A percentile compares a stretch with the other conserved stretches of the same genome.
Conservation (phyloP, 1,284 basidiomycete species). For the Pyrrhoderma lamaoense region DNA sequence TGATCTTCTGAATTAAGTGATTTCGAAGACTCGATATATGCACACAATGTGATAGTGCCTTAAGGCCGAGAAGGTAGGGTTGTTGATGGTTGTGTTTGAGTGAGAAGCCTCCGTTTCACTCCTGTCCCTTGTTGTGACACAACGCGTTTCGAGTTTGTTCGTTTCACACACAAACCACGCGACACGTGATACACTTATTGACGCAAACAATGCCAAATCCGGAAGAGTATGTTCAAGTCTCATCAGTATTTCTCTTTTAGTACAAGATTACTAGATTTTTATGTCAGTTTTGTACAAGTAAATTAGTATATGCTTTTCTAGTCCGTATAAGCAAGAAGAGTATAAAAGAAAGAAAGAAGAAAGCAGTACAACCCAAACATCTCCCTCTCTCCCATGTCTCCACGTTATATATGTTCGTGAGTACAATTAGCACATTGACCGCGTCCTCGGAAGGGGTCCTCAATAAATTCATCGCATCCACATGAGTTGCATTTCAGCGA, state of each 20-base stretch:
- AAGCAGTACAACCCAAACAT: neutral
- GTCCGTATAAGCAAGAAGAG: neutral
- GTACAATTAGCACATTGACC: constrained; percentile 14
- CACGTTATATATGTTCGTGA: constrained; percentile 12
- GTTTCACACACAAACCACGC: no score
- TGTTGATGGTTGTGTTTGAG: neutral
- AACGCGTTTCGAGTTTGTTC: no score
- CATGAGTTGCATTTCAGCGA: neutral
- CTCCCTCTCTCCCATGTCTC: neutral
- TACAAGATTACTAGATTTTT: no score
- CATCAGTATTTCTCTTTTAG: no score
- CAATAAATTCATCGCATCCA: constrained; percentile 13
- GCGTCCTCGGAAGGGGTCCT: constrained; percentile 15
- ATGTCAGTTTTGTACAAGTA: no score
- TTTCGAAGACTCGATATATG: neutral
- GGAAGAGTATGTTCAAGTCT: no score
- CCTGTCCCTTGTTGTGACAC: no score
- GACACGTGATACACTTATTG: no score
- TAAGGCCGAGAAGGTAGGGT: neutral
- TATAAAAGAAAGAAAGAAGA: neutral
- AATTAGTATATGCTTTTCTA: neutral
- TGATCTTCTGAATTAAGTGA: neutral
- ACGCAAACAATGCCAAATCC: no score
- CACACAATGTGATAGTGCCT: no score
- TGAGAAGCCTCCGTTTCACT: neutral